Base-by-base conservation (phyloP, 179 eudicot species). In the Beta macrorhiza region DNA sequence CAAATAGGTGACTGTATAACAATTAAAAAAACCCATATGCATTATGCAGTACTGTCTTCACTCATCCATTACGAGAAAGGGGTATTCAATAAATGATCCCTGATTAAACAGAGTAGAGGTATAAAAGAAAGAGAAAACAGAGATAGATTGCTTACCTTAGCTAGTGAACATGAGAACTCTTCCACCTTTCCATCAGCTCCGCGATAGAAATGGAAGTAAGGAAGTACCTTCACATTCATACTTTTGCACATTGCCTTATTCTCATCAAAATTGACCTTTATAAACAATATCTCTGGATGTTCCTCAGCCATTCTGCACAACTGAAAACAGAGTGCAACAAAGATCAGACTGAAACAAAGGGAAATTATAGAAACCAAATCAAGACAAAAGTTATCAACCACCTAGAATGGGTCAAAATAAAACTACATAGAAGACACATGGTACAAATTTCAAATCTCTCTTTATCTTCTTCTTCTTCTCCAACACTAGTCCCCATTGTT, bases 221-320 rank as follows among this genome's bases (percentile, higher is more conserved):
- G 99, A 77, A 97, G 99, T 75, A 97, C 99, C 86, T 93, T 97
- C 49, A 97, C 99, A 74, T 94, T 94, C 91, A 97, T 87, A 85
- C 76, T 91, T 87, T 97, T 97, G 91, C 97, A 94, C 99, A 97
- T 97, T 22, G 97, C 87, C 85, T 97, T 97, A 77, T 94, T 97
- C 86, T 92, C 99, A 68, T 97, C 99, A 76, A 94, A 97, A 83
- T 97, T 93, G 61, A 97, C 98, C 92, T 97, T 97, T 87, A 97
- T 71, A 86, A 97, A 94, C 83, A 94, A 58, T 63, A 97, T 94
- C 75, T 97, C 98, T 2, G 93, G 97, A 85, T 97, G 97, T 79
- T 93, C 97, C 82, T 82, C 85, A 0, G 98, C 98, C 64, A 91
- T 91, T 86, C 81, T 97, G 91, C 99, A 97, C 78, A 97, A 89